Percentiles rank a stretch among this genome's conserved stretches.
Evolutionary conservation across 306 rosid species (phyloP).

Genomic region (barrel medic (Medicago truncatula)): MtrunA17r5.0-ANR NC_053044.1:28738001-28738500

Average conservation of each 20-base stretch:
- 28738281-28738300: background rate
- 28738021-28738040: slow-evolving; percentile 85
- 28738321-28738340: background rate
- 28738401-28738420: slow-evolving; percentile 35
- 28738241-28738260: slow-evolving; percentile 22
- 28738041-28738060: slow-evolving; percentile 80
- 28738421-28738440: slow-evolving; percentile 49
- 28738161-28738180: slow-evolving; percentile 76
- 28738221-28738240: slow-evolving; percentile 41
- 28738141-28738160: slow-evolving; percentile 80
- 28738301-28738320: background rate
- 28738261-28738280: background rate
- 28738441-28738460: slow-evolving; percentile 33
- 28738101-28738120: slow-evolving; percentile 82
- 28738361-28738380: slow-evolving; percentile 56
- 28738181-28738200: slow-evolving; percentile 68
- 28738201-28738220: slow-evolving; percentile 72
- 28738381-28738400: slow-evolving; percentile 6
- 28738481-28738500: background rate
- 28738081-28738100: slow-evolving; percentile 86
- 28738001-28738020: slow-evolving; percentile 72
- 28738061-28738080: slow-evolving; percentile 82
- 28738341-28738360: slow-evolving; percentile 24
- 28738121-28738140: slow-evolving; percentile 90
- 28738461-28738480: slow-evolving; percentile 28